Base-by-base conservation (phyloP, 345 rosid species). In the Citrus australasica region DNA sequence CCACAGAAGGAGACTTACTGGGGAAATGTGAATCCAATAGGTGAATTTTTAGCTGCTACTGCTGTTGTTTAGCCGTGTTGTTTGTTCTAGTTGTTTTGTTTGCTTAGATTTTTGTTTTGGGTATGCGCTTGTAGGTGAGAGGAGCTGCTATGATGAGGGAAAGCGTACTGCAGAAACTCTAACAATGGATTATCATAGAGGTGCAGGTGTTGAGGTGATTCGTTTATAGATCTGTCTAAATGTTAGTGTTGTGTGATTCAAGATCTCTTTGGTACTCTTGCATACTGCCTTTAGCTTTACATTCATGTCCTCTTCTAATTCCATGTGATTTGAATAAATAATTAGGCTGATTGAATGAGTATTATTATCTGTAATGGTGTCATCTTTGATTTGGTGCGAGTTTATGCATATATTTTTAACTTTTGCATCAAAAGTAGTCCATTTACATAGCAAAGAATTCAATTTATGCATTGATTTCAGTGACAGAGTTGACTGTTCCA, bases 71-170 rank as follows among this genome's bases (percentile, higher is more conserved):
- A 2, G 6, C 24, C 64, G 21, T 9, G 51, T 55, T 67, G 53
- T 74, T 75, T 64, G 19, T 76, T 60, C 73, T 22, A 77, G n/a
- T 16, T 8, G 14, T 35, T 48, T 74, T 79, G 60, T 75, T 58
- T 70, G 3, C 62, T 35, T 40, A 56, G 62, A 71, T 35, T 32
- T 46, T 74, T 30, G 33, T 72, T 74, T 66, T 25, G 37, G 48
- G 51, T 46, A 46, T 65, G 51, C 76, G 71, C 56, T 75, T 62
- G 63, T 68, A 95, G 99, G 98, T 83, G 97, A 92, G 80, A 87
- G 99, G 89, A 95, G 99, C 73, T 95, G 99, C 81, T 95, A 95
- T 70, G 99, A 95, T 85, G 99, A 96, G 87, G 99, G 99, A 71
- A 96, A 96, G 79, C 89, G 99, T 77, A 94, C 97, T 2, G 99